Evolutionary conservation across 2,329 filamentous ascomycete genomes (phyloP), one percentile per base, ranked within the genome.

Genomic region (Diaporthe australafricana): DNA sequence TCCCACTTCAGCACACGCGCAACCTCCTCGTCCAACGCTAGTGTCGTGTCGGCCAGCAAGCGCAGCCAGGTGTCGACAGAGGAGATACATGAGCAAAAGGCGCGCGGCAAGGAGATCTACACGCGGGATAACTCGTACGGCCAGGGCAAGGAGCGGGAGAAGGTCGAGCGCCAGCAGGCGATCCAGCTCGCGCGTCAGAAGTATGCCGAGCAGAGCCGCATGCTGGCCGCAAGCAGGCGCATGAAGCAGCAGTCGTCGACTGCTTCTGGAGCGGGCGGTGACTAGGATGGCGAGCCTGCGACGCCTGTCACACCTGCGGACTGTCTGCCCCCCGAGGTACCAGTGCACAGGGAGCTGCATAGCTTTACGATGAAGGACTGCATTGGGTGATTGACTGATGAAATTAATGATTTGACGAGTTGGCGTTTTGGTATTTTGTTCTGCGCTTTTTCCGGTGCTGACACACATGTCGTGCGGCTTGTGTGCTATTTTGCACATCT

Each of bases 131-230:
- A 85, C 74, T 81, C 80, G 67, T 82, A 82, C 72, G 79, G 79
- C 1, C 82, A 83, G 52, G 86, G 86, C 56, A 85, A 85, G 62
- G 86, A 89, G 74, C 84, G 83, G 12, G 89, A 90, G 78, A 87
- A 83, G 75, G 83, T 83, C 11, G 87, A 88, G 73, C 85, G 89
- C 42, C 89, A 91, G 75, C 79, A 81, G 60, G 82, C 84, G 47
- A 86, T 89, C 17, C 89, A 86, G 76, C 77, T 83, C 69, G 89
- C 89, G 9, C 84, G 90, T 55, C 86, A 90, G 75, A 84, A 90
- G 76, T 90, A 90, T 30, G 89, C 90, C 12, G 89, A 92, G 79
- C 84, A 87, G 76, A 89, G 88, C 68, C 85, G 90, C 68, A 83
- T 85, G 77, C 84, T 87, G 89, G 89, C 89, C 14, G 88, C 90